Base-by-base conservation (phyloP, 2,329 filamentous ascomycete genomes). In the Onygenales sp. region DNA sequence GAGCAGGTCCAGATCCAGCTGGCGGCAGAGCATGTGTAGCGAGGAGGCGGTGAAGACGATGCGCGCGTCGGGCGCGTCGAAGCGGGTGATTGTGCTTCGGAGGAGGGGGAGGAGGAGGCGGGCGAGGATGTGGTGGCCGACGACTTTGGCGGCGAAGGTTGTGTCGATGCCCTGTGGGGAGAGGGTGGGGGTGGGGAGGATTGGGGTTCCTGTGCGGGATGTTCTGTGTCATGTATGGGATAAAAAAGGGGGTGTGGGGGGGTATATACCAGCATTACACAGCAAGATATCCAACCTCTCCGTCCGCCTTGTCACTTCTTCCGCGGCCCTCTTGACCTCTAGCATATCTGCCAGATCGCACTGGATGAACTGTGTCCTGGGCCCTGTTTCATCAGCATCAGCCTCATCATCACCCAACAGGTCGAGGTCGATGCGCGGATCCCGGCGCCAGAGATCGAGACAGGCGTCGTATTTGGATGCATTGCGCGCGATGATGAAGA, bases 71-170 rank as follows among this genome's bases (percentile, higher is more conserved):
- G 59, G 48, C 2, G 60, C 47, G 6, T 77, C 62, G 21, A 32
- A 45, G 2, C 47, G 44, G 32, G 40, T 42, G 13, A 58, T 53
- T 2, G 59, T 61, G 2, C 54, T 42, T 37, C 60, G 60, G 32
- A 67, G 45, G n/a, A 63, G 54, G 0, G 74, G 70, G 3, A 62
- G 63, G 2, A 81, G 67, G 3, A 79, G 69, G 52, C 74, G 72
- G 59, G 77, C 75, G 0, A 80, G 69, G 2, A 79, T 62, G 11
- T 75, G 71, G 57, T 80, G 75, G 4, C 77, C 77, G 42, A 79
- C 67, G 56, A 79, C 75, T 53, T 70, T 75, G 56, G 77, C 67
- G 4, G 66, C 75, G 57, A 81, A 81, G 6, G 72, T 75, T 34
- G 61, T 58, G 58, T 80, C 77, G 42, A 78, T 60, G 6, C 73